Base-by-base conservation (phyloP, 2,329 filamentous ascomycete species). In the Phaeosphaeria sp. region DNA sequence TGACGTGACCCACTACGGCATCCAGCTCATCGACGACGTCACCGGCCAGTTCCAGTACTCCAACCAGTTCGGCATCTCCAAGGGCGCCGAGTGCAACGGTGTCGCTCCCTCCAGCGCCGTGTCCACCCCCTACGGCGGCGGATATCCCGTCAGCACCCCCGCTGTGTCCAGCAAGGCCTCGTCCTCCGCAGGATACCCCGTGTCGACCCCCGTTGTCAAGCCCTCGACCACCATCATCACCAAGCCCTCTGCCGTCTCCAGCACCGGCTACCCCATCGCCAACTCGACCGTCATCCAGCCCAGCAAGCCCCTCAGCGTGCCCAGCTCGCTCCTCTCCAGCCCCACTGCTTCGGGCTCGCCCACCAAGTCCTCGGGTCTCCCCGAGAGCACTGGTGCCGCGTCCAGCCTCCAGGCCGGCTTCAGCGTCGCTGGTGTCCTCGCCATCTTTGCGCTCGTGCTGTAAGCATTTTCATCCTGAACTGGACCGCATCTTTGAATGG, bases 31-130 rank as follows among this genome's bases (percentile, higher is more conserved):
- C 65, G 85, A 84, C 63, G 84, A 87, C 69, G 78, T 79, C 49
- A 85, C 80, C 61, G 84, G 86, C 72, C 76, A 83, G 71, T 89
- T 86, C 82, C 86, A 89, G 68, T 77, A 74, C 68, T 84, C 82
- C 44, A 84, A 84, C 57, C 86, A 88, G 74, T 88, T 88, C 78
- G 86, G 86, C 67, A 81, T 89, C 78, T 79, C 77, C 59, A 83
- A 83, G 70, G 64, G 72, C 46, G 57, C 73, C 53, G 52, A 55
- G 45, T 77, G 67, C 64, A 39, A 55, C 40, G 59, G 44, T 48
- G 51, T 53, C 20, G 59, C 51, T 50, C 60, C 68, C 25, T 72
- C 71, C 49, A 60, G 65, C 56, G 59, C 65, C 27, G 43, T 53
- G 43, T 53, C 50, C 33, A 50, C 59, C 40, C 40, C 51, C 42